A percentile compares a stretch with the other conserved stretches of the same genome.
phyloP scores from a whole-genome alignment of 495 filamentous ascomycete species.

The Neurospora intermedia region DNA sequence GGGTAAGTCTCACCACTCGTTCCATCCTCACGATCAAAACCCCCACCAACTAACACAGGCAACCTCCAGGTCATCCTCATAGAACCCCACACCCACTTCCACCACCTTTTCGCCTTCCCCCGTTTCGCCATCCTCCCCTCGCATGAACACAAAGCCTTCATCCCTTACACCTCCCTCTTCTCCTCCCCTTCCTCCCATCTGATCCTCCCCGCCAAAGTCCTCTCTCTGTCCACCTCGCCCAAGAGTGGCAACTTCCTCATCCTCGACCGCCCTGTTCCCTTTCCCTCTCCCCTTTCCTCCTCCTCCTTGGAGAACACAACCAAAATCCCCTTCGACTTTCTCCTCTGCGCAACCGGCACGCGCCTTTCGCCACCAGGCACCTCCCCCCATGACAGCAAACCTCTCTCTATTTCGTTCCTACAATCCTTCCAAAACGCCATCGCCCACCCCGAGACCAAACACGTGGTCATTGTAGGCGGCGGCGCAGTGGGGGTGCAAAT shows the following conservation, averaged over 20 bases:
- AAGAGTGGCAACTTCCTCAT: constrained; percentile 16
- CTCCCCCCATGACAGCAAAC: constrained; percentile 38
- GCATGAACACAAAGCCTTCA: constrained; percentile 47
- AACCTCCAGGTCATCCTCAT: constrained; percentile 33
- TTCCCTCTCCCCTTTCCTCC: background rate
- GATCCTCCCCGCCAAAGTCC: constrained; percentile 33
- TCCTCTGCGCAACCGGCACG: constrained; percentile 39
- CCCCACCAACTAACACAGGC: background rate
- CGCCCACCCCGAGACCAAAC: constrained; percentile 15
- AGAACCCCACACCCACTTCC: constrained; percentile 43
- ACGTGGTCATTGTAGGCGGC: constrained; percentile 45
- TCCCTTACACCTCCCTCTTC: constrained; percentile 37
- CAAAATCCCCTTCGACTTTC: constrained; percentile 34
- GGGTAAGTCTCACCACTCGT: constrained; percentile 8
- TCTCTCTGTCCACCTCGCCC: constrained; percentile 23
- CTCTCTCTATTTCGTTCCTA: constrained; percentile 25
- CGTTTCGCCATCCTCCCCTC: constrained; percentile 38
- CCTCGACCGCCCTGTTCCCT: constrained; percentile 26
- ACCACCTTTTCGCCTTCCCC: constrained; percentile 46
- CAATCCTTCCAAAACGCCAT: constrained; percentile 23
- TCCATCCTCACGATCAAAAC: background rate
- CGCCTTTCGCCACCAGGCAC: constrained; percentile 31
- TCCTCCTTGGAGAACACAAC: background rate
- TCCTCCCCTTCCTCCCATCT: constrained; percentile 24
- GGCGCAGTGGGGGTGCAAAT: constrained; percentile 53